Evolutionary conservation across 106 monocot genomes (phyloP), one percentile per base, ranked within the genome.

Genomic region (Vanilla planifolia): DNA sequence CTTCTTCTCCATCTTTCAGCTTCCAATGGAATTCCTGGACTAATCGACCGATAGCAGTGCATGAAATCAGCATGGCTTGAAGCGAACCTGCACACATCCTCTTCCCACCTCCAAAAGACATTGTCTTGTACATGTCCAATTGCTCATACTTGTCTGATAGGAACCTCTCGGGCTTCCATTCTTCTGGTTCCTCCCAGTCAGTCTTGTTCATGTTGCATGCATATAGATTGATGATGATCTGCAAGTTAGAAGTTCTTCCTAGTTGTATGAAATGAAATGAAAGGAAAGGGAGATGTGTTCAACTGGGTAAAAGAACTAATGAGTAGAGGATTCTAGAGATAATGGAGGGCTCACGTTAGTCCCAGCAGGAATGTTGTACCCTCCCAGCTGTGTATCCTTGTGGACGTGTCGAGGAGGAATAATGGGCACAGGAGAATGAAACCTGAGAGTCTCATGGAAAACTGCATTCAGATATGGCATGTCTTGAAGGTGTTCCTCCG

Each of bases 371-470:
- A 96, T 75, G 28, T 81, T 33, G 36, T 81, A 91, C 26, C 87
- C 95, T 42, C 84, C 90, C 1, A 96, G 45, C 26, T 84, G 70
- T 11, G 70, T 87, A 27, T 79, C 76, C 61, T 96, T 87, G 60
- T 90, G 81, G 51, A 70, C 81, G 50, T 80, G 73, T 70, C 95
- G 73, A 26, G 74, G 81, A 61, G 95, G 95, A 30, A 96, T 33
- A 7, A 91, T 43, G 22, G 90, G 77, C 42, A 72, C 95, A 34
- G 95, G 95, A 36, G 84, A 84, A 48, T 91, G 77, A 19, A 46
- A 61, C 33, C 95, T 78, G 21, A 96, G 66, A 10, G 95, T 84
- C 65, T 96, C 95, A 70, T 96, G 90, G 76, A 96, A 96, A 30
- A 81, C 76, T 28, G 83, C 83, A 58, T 68, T 77, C 39, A 96